Evolutionary conservation across 2,329 filamentous ascomycete genomes (phyloP).

Genomic region (Talaromyces sp.): DNA sequence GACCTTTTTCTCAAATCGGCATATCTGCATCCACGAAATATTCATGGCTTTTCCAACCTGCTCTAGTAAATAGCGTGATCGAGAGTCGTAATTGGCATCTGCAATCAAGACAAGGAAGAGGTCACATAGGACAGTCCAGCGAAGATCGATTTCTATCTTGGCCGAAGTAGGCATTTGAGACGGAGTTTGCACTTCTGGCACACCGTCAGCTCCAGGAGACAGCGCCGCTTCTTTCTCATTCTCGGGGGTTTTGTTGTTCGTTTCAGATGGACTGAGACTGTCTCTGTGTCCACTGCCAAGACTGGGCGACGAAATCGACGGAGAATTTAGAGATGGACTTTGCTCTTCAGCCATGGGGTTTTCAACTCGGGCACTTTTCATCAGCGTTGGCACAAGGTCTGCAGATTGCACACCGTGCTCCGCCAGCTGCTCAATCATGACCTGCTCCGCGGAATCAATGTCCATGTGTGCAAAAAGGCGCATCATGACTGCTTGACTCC

Average conservation of each 20-base stretch:
- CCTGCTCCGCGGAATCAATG: constrained; percentile 77
- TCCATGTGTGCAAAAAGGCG: constrained; percentile 95
- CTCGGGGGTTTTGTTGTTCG: constrained; percentile 35
- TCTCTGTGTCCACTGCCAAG: constrained; percentile 20
- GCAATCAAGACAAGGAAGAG: constrained; percentile 92
- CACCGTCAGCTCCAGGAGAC: constrained; percentile 59
- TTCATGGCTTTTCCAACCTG: constrained; percentile 74
- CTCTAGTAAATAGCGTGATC: constrained; percentile 80
- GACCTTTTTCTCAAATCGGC: constrained; percentile 92
- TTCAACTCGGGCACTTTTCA: constrained; percentile 87
- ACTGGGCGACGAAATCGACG: constrained; percentile 28
- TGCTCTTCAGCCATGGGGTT: constrained; percentile 71
- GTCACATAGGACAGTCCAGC: constrained; percentile 96
- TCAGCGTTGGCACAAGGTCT: constrained; percentile 80
- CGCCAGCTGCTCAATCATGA: constrained; percentile 97
- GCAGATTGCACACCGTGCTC: constrained; percentile 83
- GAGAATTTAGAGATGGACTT: constrained; percentile 34
- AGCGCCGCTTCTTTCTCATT: constrained; percentile 44
- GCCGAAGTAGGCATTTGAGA: constrained; percentile 75
- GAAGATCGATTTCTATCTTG: constrained; percentile 89
- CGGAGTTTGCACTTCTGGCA: constrained; percentile 75
- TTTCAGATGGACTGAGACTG: constrained; percentile 32
- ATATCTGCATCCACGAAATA: constrained; percentile 88
- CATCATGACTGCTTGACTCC: constrained; percentile 98
- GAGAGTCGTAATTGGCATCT: constrained; percentile 88